phyloP scores from a whole-genome alignment of 495 filamentous ascomycete genomes.

The Staphylotrichum longicolle region DNA sequence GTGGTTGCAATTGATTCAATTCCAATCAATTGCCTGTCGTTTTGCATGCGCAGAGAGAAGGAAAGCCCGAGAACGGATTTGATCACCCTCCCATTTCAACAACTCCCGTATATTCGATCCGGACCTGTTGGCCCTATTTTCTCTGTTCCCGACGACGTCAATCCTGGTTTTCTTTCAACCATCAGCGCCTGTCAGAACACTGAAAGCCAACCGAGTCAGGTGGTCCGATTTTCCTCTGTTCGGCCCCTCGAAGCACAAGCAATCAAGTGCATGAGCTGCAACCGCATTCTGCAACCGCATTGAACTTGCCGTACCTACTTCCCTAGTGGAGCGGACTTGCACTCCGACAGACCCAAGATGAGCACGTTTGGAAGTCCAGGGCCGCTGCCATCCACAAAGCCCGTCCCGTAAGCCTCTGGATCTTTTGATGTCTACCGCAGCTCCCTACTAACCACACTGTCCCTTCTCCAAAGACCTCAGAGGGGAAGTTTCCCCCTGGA shows the following conservation, averaged over 20 bases:
- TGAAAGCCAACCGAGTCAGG: background rate
- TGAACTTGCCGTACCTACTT: no score
- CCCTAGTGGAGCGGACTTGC: no score
- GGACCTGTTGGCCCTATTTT: no score
- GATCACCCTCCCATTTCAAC: no score
- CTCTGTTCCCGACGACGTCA: background rate
- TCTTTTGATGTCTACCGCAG: conserved; percentile 1
- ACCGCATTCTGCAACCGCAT: background rate
- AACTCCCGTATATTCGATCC: no score
- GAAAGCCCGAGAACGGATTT: no score
- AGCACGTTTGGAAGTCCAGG: conserved; percentile 78
- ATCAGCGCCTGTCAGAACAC: background rate
- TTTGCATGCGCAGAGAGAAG: no score
- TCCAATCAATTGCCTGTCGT: no score
- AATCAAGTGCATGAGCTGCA: background rate
- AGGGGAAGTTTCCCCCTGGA: conserved; percentile 96
- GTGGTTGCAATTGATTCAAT: no score
- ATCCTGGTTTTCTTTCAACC: background rate
- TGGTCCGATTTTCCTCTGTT: conserved; percentile 1
- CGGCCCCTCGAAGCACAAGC: background rate
- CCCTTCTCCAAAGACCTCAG: conserved; percentile 62
- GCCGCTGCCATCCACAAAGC: conserved; percentile 67
- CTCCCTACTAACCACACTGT: conserved; percentile 12
- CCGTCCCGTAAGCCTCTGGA: conserved; percentile 63
- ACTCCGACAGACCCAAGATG: conserved; percentile 28